Evolutionary conservation across 495 filamentous ascomycete genomes (phyloP).

Genomic region (Talaromyces stipitatus): DNA sequence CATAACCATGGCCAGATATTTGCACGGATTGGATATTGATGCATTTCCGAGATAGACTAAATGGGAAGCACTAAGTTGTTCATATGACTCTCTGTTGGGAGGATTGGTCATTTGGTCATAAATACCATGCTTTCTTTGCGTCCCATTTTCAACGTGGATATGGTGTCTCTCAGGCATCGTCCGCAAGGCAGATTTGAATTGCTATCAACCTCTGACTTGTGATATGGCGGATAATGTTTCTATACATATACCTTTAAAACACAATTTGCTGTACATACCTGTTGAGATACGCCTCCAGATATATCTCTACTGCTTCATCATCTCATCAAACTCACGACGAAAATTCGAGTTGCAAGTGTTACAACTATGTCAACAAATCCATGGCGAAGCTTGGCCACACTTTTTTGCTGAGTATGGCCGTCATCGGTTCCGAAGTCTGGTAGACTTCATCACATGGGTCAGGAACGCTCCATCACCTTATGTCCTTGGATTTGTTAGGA

Average conservation of each 20-base stretch:
- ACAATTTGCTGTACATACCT: neutral
- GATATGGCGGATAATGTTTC: neutral
- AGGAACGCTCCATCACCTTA: neutral
- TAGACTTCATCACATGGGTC: slow-evolving; percentile 1
- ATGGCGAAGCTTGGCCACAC: neutral
- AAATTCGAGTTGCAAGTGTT: slow-evolving; percentile 1
- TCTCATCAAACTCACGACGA: neutral
- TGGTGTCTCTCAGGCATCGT: neutral
- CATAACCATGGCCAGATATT: neutral
- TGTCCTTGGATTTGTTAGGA: neutral
- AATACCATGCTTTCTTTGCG: neutral
- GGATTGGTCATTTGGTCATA: too few species aligned
- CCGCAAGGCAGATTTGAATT: neutral
- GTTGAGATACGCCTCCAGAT: neutral
- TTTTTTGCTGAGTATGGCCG: neutral
- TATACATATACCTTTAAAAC: neutral
- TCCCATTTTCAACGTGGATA: neutral
- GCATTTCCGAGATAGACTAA: neutral
- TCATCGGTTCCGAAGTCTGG: neutral
- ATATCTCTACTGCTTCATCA: neutral
- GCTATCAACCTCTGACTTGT: neutral
- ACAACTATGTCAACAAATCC: neutral
- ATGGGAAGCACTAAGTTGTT: too few species aligned
- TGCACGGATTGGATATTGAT: neutral
- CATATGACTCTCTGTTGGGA: too few species aligned